phyloP scores from a whole-genome alignment of 352 stramenopile species.

The Nothophytophthora sp. region DNA sequence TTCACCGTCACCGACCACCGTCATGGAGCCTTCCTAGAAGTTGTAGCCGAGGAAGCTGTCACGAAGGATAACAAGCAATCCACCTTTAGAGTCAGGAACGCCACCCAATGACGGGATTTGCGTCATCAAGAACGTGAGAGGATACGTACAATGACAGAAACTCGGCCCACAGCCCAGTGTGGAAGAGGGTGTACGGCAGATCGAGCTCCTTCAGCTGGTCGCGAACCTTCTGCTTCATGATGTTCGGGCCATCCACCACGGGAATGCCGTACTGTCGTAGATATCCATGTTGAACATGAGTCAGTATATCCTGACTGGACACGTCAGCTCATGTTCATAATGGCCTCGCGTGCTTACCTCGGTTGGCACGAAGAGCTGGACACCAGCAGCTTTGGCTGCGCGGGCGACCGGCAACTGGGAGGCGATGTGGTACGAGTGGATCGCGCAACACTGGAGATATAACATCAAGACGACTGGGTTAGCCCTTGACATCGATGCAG shows the following conservation, averaged over 20 bases:
- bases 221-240: constrained; percentile 20
- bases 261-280: constrained; percentile 7
- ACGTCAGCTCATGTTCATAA: no score
- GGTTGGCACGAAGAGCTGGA: constrained; percentile 13
- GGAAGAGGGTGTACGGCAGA: constrained; percentile 26
- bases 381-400: constrained; percentile 8
- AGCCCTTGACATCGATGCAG: no score
- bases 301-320: no score
- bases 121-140: no score
- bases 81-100: not conserved
- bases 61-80: not conserved
- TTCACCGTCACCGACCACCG: constrained; percentile 19
- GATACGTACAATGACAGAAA: constrained; percentile 9
- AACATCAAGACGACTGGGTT: no score
- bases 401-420: not conserved
- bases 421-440: no score
- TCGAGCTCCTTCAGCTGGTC: constrained; percentile 21
- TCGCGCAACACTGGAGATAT: no score
- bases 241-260: constrained; percentile 13
- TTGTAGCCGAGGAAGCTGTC: constrained; percentile 17
- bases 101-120: no score
- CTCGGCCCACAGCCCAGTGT: constrained; percentile 23
- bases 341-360: no score
- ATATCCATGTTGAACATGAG: no score
- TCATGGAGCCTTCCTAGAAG: constrained; percentile 17